Conservation (phyloP, 192 early-diverging fungal genomes). For the Gonapodya prolifera region DNA sequence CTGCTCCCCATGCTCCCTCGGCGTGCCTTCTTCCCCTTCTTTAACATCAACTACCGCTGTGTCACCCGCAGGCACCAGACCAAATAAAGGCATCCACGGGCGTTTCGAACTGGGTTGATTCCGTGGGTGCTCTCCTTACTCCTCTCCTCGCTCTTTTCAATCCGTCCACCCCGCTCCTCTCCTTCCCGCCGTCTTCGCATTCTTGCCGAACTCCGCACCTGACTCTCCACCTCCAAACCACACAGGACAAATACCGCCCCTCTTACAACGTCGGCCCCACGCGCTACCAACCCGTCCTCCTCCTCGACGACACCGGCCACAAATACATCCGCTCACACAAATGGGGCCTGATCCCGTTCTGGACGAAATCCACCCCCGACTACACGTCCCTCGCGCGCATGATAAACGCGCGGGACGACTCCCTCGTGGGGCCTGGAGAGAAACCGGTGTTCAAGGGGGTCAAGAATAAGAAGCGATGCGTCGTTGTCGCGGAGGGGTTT, state of each 20-base stretch:
- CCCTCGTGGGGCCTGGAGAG: conserved; percentile 17
- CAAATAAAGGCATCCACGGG: neutral
- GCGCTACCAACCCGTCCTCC: conserved; percentile 26
- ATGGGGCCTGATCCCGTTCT: conserved; percentile 38
- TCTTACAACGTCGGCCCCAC: conserved; percentile 37
- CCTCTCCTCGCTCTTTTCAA: neutral
- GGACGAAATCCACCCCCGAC: conserved; percentile 24
- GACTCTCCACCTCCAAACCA: neutral
- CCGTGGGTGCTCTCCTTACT: neutral
- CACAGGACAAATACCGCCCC: conserved; percentile 1
- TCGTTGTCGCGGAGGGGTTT: conserved; percentile 42
- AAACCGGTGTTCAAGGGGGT: conserved; percentile 33
- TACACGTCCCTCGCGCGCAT: conserved; percentile 20
- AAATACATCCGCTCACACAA: conserved; percentile 14
- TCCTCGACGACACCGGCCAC: conserved; percentile 10
- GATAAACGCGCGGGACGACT: conserved; percentile 42
- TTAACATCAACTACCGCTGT: neutral
- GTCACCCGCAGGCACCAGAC: neutral
- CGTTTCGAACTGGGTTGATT: neutral
- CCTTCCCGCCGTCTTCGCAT: too few species aligned
- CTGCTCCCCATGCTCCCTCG: neutral
- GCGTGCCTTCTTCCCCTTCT: neutral
- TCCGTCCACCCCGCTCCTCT: neutral
- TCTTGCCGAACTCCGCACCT: too few species aligned
- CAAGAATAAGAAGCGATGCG: conserved; percentile 34